Conservation (phyloP, 306 rosid species). For the Herpetospermum pedunculosum region DNA sequence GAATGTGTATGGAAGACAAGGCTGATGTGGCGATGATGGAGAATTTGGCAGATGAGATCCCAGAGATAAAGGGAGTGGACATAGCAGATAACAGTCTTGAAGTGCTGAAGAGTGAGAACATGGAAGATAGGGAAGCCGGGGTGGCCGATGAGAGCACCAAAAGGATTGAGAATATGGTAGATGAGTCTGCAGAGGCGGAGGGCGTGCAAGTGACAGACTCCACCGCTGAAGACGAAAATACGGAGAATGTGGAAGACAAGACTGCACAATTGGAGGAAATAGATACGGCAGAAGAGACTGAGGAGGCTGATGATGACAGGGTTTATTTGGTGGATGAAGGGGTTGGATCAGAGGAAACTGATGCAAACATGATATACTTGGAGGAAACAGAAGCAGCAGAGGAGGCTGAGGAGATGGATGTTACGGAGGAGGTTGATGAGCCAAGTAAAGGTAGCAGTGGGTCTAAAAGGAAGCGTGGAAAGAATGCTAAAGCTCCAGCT, state of each 20-base stretch:
- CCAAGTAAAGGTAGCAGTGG: slow-evolving; percentile 25
- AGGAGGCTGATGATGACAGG: slow-evolving; percentile 13
- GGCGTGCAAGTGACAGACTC: neutral
- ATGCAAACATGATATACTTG: slow-evolving; percentile 17
- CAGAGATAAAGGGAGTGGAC: neutral
- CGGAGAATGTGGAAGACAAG: slow-evolving; percentile 16
- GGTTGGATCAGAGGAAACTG: slow-evolving; percentile 20
- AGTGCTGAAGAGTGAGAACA: neutral
- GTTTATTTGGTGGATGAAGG: slow-evolving; percentile 26
- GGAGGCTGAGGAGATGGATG: slow-evolving; percentile 31
- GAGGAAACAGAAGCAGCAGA: slow-evolving; percentile 29
- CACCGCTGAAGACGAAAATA: neutral
- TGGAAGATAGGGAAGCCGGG: neutral
- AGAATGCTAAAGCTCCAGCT: slow-evolving; percentile 33
- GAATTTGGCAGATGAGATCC: slow-evolving; percentile 4
- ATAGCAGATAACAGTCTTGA: neutral
- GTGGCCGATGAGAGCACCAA: neutral
- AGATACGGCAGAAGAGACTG: slow-evolving; percentile 13
- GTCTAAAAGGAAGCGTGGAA: slow-evolving; percentile 80
- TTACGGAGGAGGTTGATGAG: slow-evolving; percentile 27
- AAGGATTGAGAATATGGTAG: neutral
- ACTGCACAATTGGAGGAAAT: slow-evolving; percentile 15
- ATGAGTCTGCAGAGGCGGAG: slow-evolving; percentile 1
- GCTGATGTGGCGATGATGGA: slow-evolving; percentile 3
- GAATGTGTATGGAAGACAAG: slow-evolving; percentile 2